Conservation (phyloP, 768 basidiomycete genomes). For the Boletus edulis region DNA sequence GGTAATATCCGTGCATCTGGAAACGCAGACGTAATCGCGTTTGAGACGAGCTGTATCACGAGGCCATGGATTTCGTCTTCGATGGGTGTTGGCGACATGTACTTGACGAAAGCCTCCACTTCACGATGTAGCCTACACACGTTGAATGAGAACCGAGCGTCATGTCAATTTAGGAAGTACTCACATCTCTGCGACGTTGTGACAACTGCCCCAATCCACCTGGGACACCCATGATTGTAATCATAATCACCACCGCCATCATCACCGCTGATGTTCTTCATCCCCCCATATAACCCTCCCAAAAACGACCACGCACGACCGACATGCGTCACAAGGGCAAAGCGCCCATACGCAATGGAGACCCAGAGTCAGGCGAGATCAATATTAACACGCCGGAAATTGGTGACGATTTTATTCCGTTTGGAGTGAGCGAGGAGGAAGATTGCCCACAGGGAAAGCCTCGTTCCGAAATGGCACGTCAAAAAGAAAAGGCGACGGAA, state of each 20-base stretch:
- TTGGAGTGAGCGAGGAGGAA: background rate
- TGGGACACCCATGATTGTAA: constrained; percentile 56
- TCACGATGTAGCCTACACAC: constrained; percentile 75
- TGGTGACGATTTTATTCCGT: no score
- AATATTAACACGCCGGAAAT: no score
- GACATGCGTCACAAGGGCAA: constrained; percentile 10
- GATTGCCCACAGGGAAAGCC: constrained; percentile 10
- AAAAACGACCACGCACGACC: constrained; percentile 20
- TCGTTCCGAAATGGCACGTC: constrained; percentile 16
- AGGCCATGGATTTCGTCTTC: constrained; percentile 88
- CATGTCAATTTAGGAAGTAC: constrained; percentile 28
- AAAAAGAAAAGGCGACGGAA: constrained; percentile 22
- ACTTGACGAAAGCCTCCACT: constrained; percentile 79
- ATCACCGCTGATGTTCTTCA: constrained; percentile 9
- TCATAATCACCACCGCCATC: background rate
- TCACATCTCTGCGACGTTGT: constrained; percentile 82
- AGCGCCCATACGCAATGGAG: no score
- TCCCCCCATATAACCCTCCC: constrained; percentile 12
- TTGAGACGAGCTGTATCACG: constrained; percentile 66
- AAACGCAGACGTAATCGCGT: constrained; percentile 62
- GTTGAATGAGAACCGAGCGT: background rate
- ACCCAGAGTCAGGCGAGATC: no score
- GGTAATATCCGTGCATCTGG: constrained; percentile 79
- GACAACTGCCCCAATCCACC: constrained; percentile 71
- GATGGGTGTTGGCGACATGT: constrained; percentile 81